These are phyloP conservation scores for Thelonectria blattea DNA, from an alignment of 2,329 filamentous ascomycete species.

Conservation along the genomic window DNA sequence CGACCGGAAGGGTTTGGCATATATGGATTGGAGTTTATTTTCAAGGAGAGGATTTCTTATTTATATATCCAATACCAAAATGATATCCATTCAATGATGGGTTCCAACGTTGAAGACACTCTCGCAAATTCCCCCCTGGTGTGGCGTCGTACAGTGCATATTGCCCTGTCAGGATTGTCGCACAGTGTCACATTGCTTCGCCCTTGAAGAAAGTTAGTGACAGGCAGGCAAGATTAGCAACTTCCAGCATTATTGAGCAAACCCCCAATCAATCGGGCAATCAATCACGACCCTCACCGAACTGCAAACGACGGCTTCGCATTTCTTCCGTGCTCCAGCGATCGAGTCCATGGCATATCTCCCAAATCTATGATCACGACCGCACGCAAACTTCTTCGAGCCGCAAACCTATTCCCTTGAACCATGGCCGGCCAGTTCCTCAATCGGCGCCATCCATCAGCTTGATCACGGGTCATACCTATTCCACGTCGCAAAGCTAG, in stretches of 20 bases:
- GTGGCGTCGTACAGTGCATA: slow-evolving; percentile 25
- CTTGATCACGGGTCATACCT: slow-evolving; percentile 33
- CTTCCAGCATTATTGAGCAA: background rate
- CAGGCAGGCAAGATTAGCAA: background rate
- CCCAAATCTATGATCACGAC: background rate
- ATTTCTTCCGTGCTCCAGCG: background rate
- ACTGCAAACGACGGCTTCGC: background rate
- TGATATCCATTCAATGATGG: too few species aligned
- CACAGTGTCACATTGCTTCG: background rate
- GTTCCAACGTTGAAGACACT: too few species aligned
- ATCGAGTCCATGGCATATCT: background rate
- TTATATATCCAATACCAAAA: too few species aligned
- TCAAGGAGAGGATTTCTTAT: too few species aligned
- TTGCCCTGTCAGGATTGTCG: background rate
- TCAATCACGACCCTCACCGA: background rate
- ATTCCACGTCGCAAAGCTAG: slow-evolving; percentile 29
- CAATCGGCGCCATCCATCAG: slow-evolving; percentile 32
- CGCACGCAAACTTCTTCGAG: slow-evolving; percentile 1
- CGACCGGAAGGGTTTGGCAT: too few species aligned
- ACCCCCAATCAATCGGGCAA: too few species aligned
- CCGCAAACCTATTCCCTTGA: slow-evolving; percentile 19
- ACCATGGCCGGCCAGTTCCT: slow-evolving; percentile 36
- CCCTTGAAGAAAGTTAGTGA: background rate
- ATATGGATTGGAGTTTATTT: too few species aligned
- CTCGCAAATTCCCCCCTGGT: too few species aligned